Percentiles rank a stretch among this genome's conserved stretches.
phyloP scores from a whole-genome alignment of 345 rosid genomes.

The Eucalyptus viminalis region DNA sequence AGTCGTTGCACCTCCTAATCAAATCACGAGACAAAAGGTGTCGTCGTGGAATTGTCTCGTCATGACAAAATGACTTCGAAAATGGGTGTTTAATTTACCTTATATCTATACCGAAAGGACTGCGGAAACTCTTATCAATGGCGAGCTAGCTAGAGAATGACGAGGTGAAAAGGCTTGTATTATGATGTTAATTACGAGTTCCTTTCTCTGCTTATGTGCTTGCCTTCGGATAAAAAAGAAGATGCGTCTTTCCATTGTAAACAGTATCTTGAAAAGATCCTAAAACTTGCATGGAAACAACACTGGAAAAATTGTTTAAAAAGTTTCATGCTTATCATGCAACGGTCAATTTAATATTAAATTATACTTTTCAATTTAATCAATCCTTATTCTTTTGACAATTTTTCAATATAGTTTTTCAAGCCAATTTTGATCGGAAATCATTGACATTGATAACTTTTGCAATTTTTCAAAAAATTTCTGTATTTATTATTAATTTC shows the following conservation, averaged over 20 bases:
- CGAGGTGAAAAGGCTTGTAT: neutral
- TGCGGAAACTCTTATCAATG: neutral
- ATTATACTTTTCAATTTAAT: neutral
- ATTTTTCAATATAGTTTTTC: too few species aligned
- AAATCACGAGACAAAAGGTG: neutral
- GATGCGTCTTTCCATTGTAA: neutral
- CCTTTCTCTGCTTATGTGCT: neutral
- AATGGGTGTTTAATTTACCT: neutral
- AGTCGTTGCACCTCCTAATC: neutral
- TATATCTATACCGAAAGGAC: neutral
- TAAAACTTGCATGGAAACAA: neutral
- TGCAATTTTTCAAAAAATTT: neutral
- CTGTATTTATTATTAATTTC: too few species aligned
- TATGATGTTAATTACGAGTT: neutral
- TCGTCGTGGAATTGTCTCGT: neutral
- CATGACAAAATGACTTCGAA: neutral
- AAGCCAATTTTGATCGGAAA: rapidly evolving
- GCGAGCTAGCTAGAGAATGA: neutral
- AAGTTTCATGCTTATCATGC: neutral
- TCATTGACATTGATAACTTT: too few species aligned
- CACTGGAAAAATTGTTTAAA: neutral
- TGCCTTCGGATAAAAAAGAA: neutral
- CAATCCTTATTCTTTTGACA: too few species aligned
- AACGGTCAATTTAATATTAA: neutral
- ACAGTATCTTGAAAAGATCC: neutral